Evolutionary conservation across 306 rosid species (phyloP), one percentile per base, ranked within the genome.

Genomic region (Astragalus membranaceus): DNA sequence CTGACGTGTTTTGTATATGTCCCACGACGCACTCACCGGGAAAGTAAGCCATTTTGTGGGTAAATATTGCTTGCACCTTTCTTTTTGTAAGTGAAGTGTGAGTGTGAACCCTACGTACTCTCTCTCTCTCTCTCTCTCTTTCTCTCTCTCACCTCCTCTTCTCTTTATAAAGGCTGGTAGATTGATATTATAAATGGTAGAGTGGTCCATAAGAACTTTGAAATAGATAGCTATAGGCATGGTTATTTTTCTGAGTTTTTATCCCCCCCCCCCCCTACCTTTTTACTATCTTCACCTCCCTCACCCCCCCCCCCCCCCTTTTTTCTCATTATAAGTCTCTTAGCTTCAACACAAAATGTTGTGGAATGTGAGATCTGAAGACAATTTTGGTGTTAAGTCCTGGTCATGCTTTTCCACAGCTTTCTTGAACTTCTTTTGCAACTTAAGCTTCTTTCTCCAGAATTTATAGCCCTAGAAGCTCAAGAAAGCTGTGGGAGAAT

Each of bases 401-500:
- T 85, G 87, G 92, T 84, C 96, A 88, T 91, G 84, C 91, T 91
- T 84, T 91, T 91, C 97, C 97, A 91, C 97, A 91, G 97, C 97
- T 91, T 91, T 91, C 97, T 91, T 91, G 97, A 91, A 91, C 97
- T 91, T 91, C 87, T 81, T 75, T 7, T 54, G 82, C 54, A 33
- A 70, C 69, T 69, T 67, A 26, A 51, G 55, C 7, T 62, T 78
- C 56, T 67, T 13, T 5, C 4, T 15, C 0, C 33, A 1, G 30
- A 39, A 74, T 76, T 63, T 11, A 11, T 43, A 53, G 79, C 79
- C 75, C 75, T 78, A 76, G 53, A 63, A 88, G 97, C 81, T 91
- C 97, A 91, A 91, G 97, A 91, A 91, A 88, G 96, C 96, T 91
- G 97, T 91, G 97, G 97, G 96, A 88, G 76, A 88, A 87, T 69